Evolutionary conservation across 139 green algal genomes (phyloP).

Genomic region (Trebouxia sp.): DNA sequence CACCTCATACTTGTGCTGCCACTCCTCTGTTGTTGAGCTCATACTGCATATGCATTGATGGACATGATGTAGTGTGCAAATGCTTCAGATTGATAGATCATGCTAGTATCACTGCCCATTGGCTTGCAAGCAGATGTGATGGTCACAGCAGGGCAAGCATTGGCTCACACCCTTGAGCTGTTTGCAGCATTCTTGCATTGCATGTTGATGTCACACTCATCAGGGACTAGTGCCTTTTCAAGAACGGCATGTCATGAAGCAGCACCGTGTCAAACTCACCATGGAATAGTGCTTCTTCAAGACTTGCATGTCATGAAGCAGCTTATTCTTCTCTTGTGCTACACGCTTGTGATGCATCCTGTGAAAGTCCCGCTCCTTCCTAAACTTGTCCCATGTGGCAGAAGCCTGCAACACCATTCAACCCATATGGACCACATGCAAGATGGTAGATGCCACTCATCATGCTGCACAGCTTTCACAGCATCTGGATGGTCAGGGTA

Average conservation of each 20-base stretch:
- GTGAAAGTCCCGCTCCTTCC: constrained; percentile 89
- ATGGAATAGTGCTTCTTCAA: constrained; percentile 65
- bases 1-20: neutral
- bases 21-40: neutral
- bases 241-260: too few relatives aligned
- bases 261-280: too few relatives aligned
- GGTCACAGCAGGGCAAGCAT: too few relatives aligned
- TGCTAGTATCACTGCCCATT: too few relatives aligned
- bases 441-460: too few relatives aligned
- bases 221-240: too few relatives aligned
- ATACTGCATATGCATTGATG: neutral
- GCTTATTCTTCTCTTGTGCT: constrained; percentile 88
- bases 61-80: neutral
- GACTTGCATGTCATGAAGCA: constrained; percentile 79
- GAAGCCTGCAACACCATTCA: constrained; percentile 39
- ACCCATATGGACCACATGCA: neutral
- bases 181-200: neutral
- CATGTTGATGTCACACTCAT: neutral
- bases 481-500: neutral
- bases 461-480: neutral
- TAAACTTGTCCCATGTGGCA: constrained; percentile 68
- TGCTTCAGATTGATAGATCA: too few relatives aligned
- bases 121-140: too few relatives aligned
- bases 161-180: neutral
- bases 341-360: constrained; percentile 91